These are phyloP conservation scores for Pilasporangium apinafurcum DNA, from an alignment of 352 stramenopile species.

Conservation along the genomic window DNA sequence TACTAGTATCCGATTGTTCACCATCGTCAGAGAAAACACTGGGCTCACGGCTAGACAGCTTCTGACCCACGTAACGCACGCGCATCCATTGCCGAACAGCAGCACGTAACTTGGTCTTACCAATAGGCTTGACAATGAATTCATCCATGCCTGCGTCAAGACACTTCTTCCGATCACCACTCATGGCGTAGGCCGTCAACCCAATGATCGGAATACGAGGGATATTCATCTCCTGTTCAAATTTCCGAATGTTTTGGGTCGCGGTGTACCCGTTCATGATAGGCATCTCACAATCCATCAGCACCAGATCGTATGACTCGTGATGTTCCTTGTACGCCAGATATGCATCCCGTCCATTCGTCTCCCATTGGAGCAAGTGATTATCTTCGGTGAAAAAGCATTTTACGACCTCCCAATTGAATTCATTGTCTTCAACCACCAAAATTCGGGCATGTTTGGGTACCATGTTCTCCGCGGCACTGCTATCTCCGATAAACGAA, in stretches of 20 bases:
- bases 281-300: constrained; percentile 87
- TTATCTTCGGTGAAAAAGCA: constrained; percentile 81
- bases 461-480: constrained; percentile 17
- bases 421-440: constrained; percentile 87
- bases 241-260: constrained; percentile 62
- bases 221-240: constrained; percentile 61
- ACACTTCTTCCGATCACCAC: constrained; percentile 76
- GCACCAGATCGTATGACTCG: constrained; percentile 66
- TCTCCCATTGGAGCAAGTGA: constrained; percentile 77
- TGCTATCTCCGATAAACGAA: constrained; percentile 6
- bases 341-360: constrained; percentile 66
- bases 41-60: constrained; percentile 22
- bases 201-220: constrained; percentile 74
- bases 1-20: constrained; percentile 12
- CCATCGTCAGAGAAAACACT: constrained; percentile 28
- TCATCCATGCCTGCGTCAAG: constrained; percentile 82
- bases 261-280: constrained; percentile 83
- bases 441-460: constrained; percentile 71
- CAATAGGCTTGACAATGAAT: constrained; percentile 84
- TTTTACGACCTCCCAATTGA: constrained; percentile 89
- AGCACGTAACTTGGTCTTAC: constrained; percentile 48
- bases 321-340: constrained; percentile 71
- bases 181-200: constrained; percentile 84
- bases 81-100: constrained; percentile 80
- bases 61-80: constrained; percentile 58